Percentiles rank a stretch among this genome's conserved stretches.
phyloP scores from a whole-genome alignment of 139 green algal genomes.

The Spirogloea muscicola region DNA sequence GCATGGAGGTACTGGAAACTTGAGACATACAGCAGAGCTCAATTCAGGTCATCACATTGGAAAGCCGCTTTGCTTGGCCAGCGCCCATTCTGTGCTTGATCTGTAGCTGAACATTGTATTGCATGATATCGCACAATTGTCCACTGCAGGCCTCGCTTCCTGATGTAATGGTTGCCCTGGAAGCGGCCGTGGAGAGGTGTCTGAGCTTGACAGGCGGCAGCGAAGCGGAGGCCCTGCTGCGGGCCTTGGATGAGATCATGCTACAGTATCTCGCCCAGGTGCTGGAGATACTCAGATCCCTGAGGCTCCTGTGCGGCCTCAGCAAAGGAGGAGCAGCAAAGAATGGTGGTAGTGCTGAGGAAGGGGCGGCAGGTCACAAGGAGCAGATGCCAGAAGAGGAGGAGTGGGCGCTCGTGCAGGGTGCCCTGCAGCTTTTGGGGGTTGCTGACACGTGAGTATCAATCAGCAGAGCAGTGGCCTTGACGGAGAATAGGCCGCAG shows the following conservation, averaged over 20 bases:
- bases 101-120: too few relatives aligned
- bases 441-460: too few relatives aligned
- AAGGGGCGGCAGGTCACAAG: background rate
- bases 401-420: constrained; percentile 47
- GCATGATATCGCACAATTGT: too few relatives aligned
- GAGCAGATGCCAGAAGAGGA: constrained; percentile 20
- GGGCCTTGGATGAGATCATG: constrained; percentile 55
- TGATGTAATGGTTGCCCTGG: constrained; percentile 39
- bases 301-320: constrained; percentile 30
- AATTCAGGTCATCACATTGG: too few relatives aligned
- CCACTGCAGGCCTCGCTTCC: constrained; percentile 26
- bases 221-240: constrained; percentile 59
- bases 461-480: too few relatives aligned
- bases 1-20: constrained; percentile 47
- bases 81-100: too few relatives aligned
- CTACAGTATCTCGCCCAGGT: constrained; percentile 47
- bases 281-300: constrained; percentile 30
- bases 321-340: background rate
- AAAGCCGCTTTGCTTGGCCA: too few relatives aligned
- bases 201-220: constrained; percentile 54
- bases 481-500: too few relatives aligned
- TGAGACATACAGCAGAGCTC: too few relatives aligned
- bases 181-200: constrained; percentile 53
- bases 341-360: background rate
- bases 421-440: constrained; percentile 56